Evolutionary conservation across 768 basidiomycete genomes (phyloP).

Genomic region (Mycena galopus): DNA sequence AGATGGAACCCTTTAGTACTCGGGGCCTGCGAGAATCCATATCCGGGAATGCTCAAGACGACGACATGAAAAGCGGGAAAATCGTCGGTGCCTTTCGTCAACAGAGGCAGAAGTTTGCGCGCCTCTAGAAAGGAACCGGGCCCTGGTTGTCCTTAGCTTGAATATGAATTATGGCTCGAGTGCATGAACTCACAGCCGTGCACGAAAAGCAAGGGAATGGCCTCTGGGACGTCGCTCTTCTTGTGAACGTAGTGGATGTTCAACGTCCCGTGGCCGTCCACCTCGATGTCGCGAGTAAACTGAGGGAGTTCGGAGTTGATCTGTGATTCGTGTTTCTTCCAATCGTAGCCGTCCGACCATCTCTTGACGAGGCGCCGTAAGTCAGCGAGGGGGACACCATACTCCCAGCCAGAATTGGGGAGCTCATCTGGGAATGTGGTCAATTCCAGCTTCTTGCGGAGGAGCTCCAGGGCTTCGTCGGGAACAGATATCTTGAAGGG

Average conservation of each 20-base stretch:
- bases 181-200: not conserved
- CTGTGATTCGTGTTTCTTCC: not conserved
- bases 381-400: not conserved
- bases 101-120: not conserved
- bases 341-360: not conserved
- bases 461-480: not conserved
- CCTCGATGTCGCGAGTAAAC: not conserved
- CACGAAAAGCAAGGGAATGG: not conserved
- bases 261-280: not conserved
- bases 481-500: not conserved
- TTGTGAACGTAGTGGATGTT: not conserved
- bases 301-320: not conserved
- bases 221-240: not conserved
- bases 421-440: not conserved
- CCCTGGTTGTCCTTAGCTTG: not conserved
- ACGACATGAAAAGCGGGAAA: not conserved
- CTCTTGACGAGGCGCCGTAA: not conserved
- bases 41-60: not conserved
- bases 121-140: not conserved
- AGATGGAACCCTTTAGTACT: not conserved
- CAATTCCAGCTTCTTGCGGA: not conserved
- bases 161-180: not conserved
- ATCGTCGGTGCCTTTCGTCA: not conserved
- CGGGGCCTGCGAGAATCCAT: not conserved
- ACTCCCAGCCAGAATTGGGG: not conserved